Evolutionary conservation across 2,329 filamentous ascomycete species (phyloP), one percentile per base, ranked within the genome.

Genomic region (Xylariaceae sp.): DNA sequence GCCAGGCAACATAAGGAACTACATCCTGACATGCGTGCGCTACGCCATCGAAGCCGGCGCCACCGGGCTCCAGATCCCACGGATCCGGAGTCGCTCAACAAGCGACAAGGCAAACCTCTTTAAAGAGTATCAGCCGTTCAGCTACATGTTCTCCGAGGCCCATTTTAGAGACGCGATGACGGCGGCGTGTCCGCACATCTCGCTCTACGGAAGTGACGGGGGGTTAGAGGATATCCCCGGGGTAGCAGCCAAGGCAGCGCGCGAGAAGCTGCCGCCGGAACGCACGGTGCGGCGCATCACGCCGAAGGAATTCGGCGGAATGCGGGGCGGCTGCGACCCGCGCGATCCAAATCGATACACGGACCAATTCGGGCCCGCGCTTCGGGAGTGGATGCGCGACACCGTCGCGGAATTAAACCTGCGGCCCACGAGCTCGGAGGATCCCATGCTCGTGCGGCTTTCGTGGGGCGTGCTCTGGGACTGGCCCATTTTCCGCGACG

Each of bases 1-100:
- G 36, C 77, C 80, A 24, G 78, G 78, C 47, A 81, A 81, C 62
- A 80, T 81, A 44, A 73, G 79, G 51, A 80, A 78, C 67, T 80
- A 78, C 68, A 76, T 81, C 44, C 70, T 81, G 33, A 81, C 78
- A 0, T 82, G 79, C 56, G 29, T 81, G 6, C 76, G 79, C 17
- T 82, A 82, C 64, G 78, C 75, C 31, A 74, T 81, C 59, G 77
- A 76, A 7, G 75, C 76, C 1, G 79, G 79, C 12, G 78, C 78
- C 2, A 73, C 76, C 0, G 75, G 73, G 0, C 60, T 81, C 1
- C 72, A 78, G 7, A 66, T 80, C 48, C 79, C 79, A 0, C 71
- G 66, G 24, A 79, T 81, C 54, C 73, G 75, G 31, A 69, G 70
- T 1, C 73, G 78, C 5, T 74, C 73, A 1, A 62, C 70, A 1